Evolutionary conservation across 108 stramenopile species (phyloP), one percentile per base, ranked within the genome.

Genomic region (Bacterosira constricta): DNA sequence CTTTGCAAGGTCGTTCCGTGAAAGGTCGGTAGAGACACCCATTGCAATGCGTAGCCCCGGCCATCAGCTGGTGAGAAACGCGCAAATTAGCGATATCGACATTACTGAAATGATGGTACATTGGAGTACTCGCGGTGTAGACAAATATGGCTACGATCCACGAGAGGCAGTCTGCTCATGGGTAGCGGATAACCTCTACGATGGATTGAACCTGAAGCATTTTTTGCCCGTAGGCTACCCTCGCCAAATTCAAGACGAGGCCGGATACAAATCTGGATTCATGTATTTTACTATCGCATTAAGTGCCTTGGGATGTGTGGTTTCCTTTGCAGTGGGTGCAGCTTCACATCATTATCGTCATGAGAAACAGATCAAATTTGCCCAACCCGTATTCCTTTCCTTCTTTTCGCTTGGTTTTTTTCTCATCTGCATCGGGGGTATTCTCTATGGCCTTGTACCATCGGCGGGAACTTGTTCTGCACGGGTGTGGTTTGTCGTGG

Each of bases 141-240:
- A 63, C 13, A 38, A 37, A 8, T 63, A 21, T 23, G 34, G 26
- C 4, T 42, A 47, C 23, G 59, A 50, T 17, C 44, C 58, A 26
- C 9, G 69, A 10, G 69, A 59, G 9, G 57, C 69, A 20, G 58
- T 71, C 29, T 71, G 69, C 45, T 6, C 20, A 17, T 71, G 69
- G 69, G 69, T 61, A 12, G 36, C 41, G n/a, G 69, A 59, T 4
- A 59, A 71, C 42, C 25, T 59, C 21, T n/a, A 37, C 17, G 6
- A 7, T 13, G 35, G 66, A 68, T n/a, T 37, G 17, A n/a, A 17
- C 30, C 5, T 21, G 8, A 34, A 42, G 41, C 5, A 38, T 25
- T 59, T 23, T 25, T 9, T 57, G 5, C 69, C 69, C 3, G 11
- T 41, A 45, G 38, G 41, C 13, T 71, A 60, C 26, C 69, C 69